A percentile compares a stretch with the other conserved stretches of the same genome.
Evolutionary conservation across 768 basidiomycete species (phyloP).

Genomic region (Xanthoconium purpureum): DNA sequence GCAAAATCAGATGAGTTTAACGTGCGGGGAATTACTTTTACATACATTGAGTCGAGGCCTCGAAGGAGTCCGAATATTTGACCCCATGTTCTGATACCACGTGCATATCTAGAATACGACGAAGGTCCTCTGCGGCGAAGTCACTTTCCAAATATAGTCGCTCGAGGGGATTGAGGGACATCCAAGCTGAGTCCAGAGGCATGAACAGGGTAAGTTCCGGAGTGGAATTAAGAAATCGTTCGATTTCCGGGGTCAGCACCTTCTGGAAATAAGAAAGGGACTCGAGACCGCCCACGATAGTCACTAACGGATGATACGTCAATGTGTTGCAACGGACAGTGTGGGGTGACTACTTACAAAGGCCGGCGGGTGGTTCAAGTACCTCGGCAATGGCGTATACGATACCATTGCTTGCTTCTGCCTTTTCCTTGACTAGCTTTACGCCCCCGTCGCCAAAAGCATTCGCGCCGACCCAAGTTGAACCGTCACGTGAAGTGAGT

Average conservation of each 20-base stretch:
- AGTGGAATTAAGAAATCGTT: slow-evolving; percentile 56
- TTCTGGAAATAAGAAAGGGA: slow-evolving; percentile 71
- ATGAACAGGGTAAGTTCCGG: slow-evolving; percentile 85
- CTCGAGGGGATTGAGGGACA: slow-evolving; percentile 71
- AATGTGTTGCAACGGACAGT: not conserved
- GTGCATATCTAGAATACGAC: slow-evolving; percentile 76
- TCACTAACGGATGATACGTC: slow-evolving; percentile 41
- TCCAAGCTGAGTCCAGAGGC: slow-evolving; percentile 83
- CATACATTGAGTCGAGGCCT: slow-evolving; percentile 52
- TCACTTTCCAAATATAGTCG: slow-evolving; percentile 85
- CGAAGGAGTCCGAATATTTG: slow-evolving; percentile 64
- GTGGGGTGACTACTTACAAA: slow-evolving; percentile 51
- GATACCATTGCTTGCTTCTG: slow-evolving; percentile 70
- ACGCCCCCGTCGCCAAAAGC: slow-evolving; percentile 76
- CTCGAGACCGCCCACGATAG: slow-evolving; percentile 54
- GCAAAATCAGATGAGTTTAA: slow-evolving; percentile 13
- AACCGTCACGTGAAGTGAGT: slow-evolving; percentile 47
- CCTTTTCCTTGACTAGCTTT: slow-evolving; percentile 53
- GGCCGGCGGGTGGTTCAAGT: slow-evolving; percentile 66
- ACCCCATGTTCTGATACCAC: slow-evolving; percentile 59
- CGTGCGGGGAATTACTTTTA: not conserved
- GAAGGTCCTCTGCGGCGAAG: slow-evolving; percentile 78
- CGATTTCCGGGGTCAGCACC: slow-evolving; percentile 62
- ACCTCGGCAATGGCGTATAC: slow-evolving; percentile 74
- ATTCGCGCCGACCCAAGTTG: slow-evolving; percentile 67